phyloP scores from a whole-genome alignment of 768 basidiomycete species.

The Daedaleopsis sinensis region DNA sequence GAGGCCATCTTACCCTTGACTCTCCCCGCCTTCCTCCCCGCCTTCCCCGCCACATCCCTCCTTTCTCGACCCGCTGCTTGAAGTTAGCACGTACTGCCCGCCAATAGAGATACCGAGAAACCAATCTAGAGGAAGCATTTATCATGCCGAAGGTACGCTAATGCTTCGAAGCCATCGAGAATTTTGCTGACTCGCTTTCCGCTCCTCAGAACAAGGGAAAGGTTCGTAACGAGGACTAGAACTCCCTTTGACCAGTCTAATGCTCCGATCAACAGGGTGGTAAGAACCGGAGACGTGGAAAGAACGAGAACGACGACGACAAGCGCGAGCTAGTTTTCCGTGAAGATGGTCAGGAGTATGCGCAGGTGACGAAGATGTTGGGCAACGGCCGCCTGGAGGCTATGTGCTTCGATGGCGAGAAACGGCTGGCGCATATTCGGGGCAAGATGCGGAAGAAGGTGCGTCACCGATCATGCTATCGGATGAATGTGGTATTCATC shows the following conservation, averaged over 20 bases:
- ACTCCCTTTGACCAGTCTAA: neutral
- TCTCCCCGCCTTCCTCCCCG: neutral
- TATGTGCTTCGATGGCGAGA: conserved; percentile 97
- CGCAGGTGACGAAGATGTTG: conserved; percentile 97
- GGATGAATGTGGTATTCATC: neutral
- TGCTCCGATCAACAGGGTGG: conserved; percentile 68
- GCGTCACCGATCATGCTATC: conserved; percentile 26
- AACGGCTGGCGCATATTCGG: conserved; percentile 95
- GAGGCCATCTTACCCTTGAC: conserved; percentile 2
- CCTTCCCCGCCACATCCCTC: neutral
- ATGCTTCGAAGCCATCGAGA: conserved; percentile 9
- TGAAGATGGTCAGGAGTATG: conserved; percentile 99
- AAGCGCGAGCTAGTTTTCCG: conserved; percentile 99
- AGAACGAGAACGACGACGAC: conserved; percentile 99
- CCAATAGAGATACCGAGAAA: neutral
- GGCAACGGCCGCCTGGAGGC: conserved; percentile 98
- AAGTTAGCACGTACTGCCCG: neutral
- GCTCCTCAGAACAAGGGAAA: conserved; percentile 71
- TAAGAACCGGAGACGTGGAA: conserved; percentile 99
- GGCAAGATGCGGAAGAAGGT: conserved; percentile 99
- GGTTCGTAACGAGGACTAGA: conserved; percentile 37
- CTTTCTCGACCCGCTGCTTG: conserved; percentile 2
- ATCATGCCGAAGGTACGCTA: conserved; percentile 55
- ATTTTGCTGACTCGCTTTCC: conserved; percentile 23
- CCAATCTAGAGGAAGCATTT: conserved; percentile 1